phyloP scores from a whole-genome alignment of 352 stramenopile species.

The Phytopythium helicoides region DNA sequence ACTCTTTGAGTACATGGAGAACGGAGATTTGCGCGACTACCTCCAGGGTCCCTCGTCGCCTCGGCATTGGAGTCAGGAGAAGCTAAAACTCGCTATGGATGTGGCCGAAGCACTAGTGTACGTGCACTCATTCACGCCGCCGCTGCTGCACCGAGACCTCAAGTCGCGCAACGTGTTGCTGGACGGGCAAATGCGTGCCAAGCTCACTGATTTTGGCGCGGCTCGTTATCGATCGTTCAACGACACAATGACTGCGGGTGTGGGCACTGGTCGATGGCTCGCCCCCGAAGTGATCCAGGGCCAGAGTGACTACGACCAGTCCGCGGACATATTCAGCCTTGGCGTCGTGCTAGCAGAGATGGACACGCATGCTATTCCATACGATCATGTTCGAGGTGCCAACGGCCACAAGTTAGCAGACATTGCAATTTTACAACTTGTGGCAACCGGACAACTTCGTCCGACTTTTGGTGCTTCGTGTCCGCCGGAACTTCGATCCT shows the following conservation, averaged over 20 bases:
- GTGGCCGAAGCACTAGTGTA: slow-evolving; percentile 58
- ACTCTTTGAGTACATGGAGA: slow-evolving; percentile 70
- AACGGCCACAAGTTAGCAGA: slow-evolving; percentile 36
- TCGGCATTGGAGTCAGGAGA: slow-evolving; percentile 32
- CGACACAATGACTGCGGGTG: slow-evolving; percentile 47
- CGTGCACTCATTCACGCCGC: slow-evolving; percentile 50
- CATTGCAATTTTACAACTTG: slow-evolving; percentile 43
- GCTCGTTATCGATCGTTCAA: slow-evolving; percentile 36
- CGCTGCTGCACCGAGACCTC: slow-evolving; percentile 58
- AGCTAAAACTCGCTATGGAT: slow-evolving; percentile 48
- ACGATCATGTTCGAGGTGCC: slow-evolving; percentile 29
- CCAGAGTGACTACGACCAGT: slow-evolving; percentile 37
- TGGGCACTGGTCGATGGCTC: slow-evolving; percentile 53
- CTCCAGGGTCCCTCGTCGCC: slow-evolving; percentile 21
- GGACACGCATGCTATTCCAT: slow-evolving; percentile 50
- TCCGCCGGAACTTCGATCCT: slow-evolving; percentile 24
- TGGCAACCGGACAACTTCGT: slow-evolving; percentile 28
- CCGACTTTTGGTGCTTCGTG: slow-evolving; percentile 33
- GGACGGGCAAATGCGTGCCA: slow-evolving; percentile 31
- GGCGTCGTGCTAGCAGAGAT: slow-evolving; percentile 56
- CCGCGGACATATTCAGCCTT: slow-evolving; percentile 60
- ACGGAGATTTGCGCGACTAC: slow-evolving; percentile 52
- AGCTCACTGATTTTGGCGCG: slow-evolving; percentile 62
- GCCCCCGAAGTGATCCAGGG: slow-evolving; percentile 56
- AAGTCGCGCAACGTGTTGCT: slow-evolving; percentile 62